Evolutionary conservation across 2,329 filamentous ascomycete species (phyloP).

Genomic region (Penicillium capsulatum): DNA sequence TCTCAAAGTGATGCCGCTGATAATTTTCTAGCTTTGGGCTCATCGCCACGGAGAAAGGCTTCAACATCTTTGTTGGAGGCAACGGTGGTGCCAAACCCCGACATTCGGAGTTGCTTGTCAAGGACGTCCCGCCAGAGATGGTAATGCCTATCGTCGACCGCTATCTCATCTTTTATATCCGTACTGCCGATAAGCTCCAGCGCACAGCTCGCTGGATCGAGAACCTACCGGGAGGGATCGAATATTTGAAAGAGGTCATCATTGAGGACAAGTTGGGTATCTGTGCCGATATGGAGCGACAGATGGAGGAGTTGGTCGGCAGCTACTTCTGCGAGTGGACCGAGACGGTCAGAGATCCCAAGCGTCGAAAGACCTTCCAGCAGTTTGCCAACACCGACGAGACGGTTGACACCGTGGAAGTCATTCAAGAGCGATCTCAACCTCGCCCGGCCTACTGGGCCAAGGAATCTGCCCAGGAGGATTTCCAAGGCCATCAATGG

Average conservation of each 20-base stretch:
- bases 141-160: slow-evolving; percentile 80
- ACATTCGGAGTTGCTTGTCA: slow-evolving; percentile 77
- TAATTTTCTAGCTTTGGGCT: slow-evolving; percentile 65
- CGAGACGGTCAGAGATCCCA: slow-evolving; percentile 68
- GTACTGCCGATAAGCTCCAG: slow-evolving; percentile 85
- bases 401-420: slow-evolving; percentile 64
- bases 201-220: slow-evolving; percentile 87
- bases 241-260: slow-evolving; percentile 76
- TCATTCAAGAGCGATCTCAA: slow-evolving; percentile 68
- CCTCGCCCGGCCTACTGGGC: slow-evolving; percentile 73
- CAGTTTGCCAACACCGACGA: slow-evolving; percentile 83
- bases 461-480: slow-evolving; percentile 59
- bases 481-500: slow-evolving; percentile 70
- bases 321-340: slow-evolving; percentile 91
- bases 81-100: slow-evolving; percentile 83
- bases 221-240: slow-evolving; percentile 74
- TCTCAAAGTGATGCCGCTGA: not conserved
- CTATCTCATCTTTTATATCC: slow-evolving; percentile 90
- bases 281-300: slow-evolving; percentile 73
- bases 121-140: slow-evolving; percentile 78
- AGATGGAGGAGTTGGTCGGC: slow-evolving; percentile 81
- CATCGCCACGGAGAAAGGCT: slow-evolving; percentile 88
- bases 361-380: slow-evolving; percentile 64
- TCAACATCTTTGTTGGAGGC: slow-evolving; percentile 86
- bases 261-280: slow-evolving; percentile 84